Percentiles rank a stretch among this genome's conserved stretches.
phyloP scores from a whole-genome alignment of 805 yeast genomes.

The Starmerella bombi region DNA sequence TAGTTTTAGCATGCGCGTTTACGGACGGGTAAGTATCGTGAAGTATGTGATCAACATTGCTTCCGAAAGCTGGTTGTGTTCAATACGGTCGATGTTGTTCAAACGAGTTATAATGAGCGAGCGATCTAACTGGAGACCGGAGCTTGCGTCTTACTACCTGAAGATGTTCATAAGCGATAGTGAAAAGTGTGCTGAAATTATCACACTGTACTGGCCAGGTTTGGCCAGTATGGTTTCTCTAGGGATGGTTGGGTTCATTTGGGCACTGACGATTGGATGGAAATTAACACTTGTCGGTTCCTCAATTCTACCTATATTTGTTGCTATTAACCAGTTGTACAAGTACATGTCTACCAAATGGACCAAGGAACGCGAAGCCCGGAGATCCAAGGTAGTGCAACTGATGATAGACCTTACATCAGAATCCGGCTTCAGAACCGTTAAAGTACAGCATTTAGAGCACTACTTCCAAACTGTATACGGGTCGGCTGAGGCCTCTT shows the following conservation, averaged over 20 bases:
- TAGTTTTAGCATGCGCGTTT: conserved; percentile 49
- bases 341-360: conserved; percentile 29
- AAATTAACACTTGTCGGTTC: conserved; percentile 70
- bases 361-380: conserved; percentile 13
- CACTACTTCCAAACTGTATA: conserved; percentile 31
- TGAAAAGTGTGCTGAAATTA: conserved; percentile 56
- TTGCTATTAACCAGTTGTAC: conserved; percentile 39
- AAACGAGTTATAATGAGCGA: conserved; percentile 31
- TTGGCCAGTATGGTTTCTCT: conserved; percentile 42
- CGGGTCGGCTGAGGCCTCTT: conserved; percentile 19
- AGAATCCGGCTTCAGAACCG: conserved; percentile 43
- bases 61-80: conserved; percentile 55
- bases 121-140: conserved; percentile 35
- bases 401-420: conserved; percentile 38
- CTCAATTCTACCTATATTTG: conserved; percentile 55
- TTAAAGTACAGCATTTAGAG: conserved; percentile 44
- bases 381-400: conserved; percentile 10
- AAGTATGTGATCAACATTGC: conserved; percentile 41
- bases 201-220: conserved; percentile 49
- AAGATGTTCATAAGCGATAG: conserved; percentile 69
- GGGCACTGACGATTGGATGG: conserved; percentile 81
- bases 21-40: conserved; percentile 48
- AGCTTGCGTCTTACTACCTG: conserved; percentile 39
- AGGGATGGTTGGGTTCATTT: conserved; percentile 47
- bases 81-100: conserved; percentile 40